phyloP scores from a whole-genome alignment of 2,329 filamentous ascomycete genomes.

The Neurospora crassa region DNA sequence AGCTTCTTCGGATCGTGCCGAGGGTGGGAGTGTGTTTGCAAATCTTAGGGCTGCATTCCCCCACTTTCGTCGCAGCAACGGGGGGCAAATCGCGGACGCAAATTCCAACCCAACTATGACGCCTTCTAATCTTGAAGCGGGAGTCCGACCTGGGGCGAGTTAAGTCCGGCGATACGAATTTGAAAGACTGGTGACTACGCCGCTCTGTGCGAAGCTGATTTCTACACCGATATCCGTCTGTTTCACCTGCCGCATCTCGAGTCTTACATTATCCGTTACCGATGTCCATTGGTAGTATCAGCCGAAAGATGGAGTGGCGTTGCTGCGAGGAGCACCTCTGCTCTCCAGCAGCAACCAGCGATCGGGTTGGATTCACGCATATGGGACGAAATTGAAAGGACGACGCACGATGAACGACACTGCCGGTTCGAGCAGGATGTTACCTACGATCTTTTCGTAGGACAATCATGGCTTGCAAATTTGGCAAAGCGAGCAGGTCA shows the following conservation, averaged over 20 bases:
- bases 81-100: constrained; percentile 17
- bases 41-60: constrained; percentile 11
- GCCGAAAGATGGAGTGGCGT: background rate
- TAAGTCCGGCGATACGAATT: background rate
- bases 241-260: background rate
- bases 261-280: background rate
- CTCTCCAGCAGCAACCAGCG: background rate
- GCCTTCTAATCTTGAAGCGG: constrained; percentile 27
- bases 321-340: background rate
- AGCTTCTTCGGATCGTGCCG: background rate
- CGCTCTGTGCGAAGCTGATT: background rate
- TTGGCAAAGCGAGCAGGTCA: background rate
- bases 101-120: constrained; percentile 21
- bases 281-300: background rate
- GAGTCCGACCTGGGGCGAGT: constrained; percentile 13
- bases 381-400: background rate
- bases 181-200: background rate
- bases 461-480: background rate
- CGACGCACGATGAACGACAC: background rate
- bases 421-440: background rate
- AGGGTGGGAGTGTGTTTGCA: constrained; percentile 4
- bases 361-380: background rate
- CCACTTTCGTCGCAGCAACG: constrained; percentile 11
- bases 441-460: background rate
- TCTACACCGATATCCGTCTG: background rate